Conservation (phyloP, 1,284 basidiomycete genomes). For the Clitocybe nebularis region DNA sequence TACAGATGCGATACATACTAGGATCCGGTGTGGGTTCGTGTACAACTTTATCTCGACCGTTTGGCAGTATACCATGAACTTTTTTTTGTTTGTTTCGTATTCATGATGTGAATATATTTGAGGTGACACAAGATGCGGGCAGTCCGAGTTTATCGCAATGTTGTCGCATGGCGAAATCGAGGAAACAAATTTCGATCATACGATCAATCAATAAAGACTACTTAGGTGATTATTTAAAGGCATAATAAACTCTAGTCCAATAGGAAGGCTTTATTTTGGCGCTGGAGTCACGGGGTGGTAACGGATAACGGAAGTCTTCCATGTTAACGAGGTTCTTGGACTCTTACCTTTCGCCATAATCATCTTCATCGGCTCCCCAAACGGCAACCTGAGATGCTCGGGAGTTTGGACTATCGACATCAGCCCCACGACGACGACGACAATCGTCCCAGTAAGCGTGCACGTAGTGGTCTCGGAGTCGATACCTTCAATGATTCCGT, state of each 20-base stretch:
- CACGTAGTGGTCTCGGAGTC: constrained; percentile 10
- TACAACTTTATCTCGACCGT: no score
- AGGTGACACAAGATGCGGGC: not conserved
- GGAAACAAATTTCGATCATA: not conserved
- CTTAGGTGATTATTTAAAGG: no score
- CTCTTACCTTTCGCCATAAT: constrained; percentile 3
- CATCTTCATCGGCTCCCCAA: not conserved
- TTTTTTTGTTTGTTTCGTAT: not conserved
- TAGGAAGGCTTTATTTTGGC: no score
- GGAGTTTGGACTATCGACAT: constrained; percentile 4
- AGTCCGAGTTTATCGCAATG: constrained; percentile 15
- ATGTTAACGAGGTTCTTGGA: constrained; percentile 4
- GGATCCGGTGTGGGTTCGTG: no score
- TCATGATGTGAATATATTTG: not conserved
- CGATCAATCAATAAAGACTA: constrained; percentile 2
- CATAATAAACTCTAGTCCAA: no score
- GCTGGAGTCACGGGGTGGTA: constrained; percentile 5
- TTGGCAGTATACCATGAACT: not conserved
- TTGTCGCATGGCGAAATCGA: constrained; percentile 10
- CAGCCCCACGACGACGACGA: constrained; percentile 6
- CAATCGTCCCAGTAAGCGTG: constrained; percentile 15
- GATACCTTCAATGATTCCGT: constrained; percentile 11
- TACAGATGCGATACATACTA: not conserved
- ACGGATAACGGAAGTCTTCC: constrained; percentile 2
- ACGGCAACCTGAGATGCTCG: not conserved